phyloP scores from a whole-genome alignment of 345 rosid genomes.

The Theobroma cacao region DNA sequence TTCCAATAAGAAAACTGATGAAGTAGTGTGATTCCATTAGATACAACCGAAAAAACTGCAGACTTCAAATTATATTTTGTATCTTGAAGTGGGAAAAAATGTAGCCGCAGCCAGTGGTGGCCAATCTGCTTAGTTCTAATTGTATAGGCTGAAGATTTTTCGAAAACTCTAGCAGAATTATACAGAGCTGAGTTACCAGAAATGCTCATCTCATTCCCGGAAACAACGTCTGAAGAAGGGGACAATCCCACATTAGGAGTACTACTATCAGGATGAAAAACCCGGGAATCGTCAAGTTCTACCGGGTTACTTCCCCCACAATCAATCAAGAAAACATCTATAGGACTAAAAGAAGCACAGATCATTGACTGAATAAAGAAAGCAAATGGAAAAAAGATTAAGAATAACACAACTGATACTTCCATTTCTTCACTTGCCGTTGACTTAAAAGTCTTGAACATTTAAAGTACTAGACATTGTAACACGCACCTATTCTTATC shows the following conservation, averaged over 20 bases:
- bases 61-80: constrained; percentile 14
- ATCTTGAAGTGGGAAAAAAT: constrained; percentile 10
- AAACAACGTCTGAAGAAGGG: constrained; percentile 11
- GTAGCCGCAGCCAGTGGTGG: constrained; percentile 22
- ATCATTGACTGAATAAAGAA: neutral
- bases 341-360: constrained; percentile 14
- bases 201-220: neutral
- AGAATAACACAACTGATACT: neutral
- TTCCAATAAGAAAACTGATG: constrained; percentile 9
- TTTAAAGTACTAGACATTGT: neutral
- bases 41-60: constrained; percentile 22
- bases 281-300: constrained; percentile 13
- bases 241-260: constrained; percentile 2
- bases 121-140: constrained; percentile 19
- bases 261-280: constrained; percentile 21
- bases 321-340: constrained; percentile 18
- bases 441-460: neutral
- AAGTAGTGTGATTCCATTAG: constrained; percentile 21
- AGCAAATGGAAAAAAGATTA: constrained; percentile 1
- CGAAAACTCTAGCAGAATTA: constrained; percentile 20
- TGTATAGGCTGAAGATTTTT: constrained; percentile 4
- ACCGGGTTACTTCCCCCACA: constrained; percentile 18
- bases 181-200: constrained; percentile 10
- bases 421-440: neutral
- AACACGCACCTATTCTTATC: neutral